A percentile compares a stretch with the other conserved stretches of the same genome.
These are phyloP conservation scores for Ophiostoma himal-ulmi DNA, from an alignment of 2,329 filamentous ascomycete genomes.

Conservation along the genomic window DNA sequence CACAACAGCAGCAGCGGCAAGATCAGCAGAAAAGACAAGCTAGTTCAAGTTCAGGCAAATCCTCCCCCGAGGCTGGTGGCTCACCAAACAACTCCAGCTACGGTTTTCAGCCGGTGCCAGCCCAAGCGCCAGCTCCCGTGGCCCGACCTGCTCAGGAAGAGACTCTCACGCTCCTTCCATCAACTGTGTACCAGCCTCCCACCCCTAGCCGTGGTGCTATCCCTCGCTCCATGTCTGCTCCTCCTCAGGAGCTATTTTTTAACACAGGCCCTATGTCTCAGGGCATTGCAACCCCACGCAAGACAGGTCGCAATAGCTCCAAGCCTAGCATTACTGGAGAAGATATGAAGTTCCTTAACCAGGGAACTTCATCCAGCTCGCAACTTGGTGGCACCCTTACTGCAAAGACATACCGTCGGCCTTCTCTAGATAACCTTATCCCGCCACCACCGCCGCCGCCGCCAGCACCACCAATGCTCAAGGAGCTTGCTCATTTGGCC, in stretches of 20 bases:
- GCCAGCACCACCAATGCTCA: conserved; percentile 52
- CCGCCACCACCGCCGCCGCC: conserved; percentile 51
- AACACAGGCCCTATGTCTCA: conserved; percentile 11
- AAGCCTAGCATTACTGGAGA: conserved; percentile 18
- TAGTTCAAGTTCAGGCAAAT: conserved; percentile 32
- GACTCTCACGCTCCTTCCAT: conserved; percentile 47
- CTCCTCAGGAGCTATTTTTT: conserved; percentile 42
- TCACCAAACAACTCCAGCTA: conserved; percentile 29
- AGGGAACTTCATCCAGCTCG: conserved; percentile 33
- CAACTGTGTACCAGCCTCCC: conserved; percentile 56
- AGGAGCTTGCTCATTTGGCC: conserved; percentile 58
- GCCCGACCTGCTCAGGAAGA: conserved; percentile 19
- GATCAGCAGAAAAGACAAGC: background rate
- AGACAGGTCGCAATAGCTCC: conserved; percentile 16
- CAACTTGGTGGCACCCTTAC: conserved; percentile 26
- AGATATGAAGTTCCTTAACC: conserved; percentile 22
- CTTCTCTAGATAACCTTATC: conserved; percentile 47
- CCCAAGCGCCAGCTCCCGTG: conserved; percentile 26
- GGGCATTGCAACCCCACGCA: conserved; percentile 2
- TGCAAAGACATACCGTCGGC: conserved; percentile 33
- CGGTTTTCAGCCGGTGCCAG: conserved; percentile 10
- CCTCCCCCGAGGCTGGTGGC: conserved; percentile 32
- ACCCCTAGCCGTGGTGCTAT: conserved; percentile 39
- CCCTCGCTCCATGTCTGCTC: conserved; percentile 58
- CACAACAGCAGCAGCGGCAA: background rate